Percentiles rank a stretch among this genome's conserved stretches.
phyloP scores from a whole-genome alignment of 108 stramenopile genomes.

The Discostella stelligeroides region DNA sequence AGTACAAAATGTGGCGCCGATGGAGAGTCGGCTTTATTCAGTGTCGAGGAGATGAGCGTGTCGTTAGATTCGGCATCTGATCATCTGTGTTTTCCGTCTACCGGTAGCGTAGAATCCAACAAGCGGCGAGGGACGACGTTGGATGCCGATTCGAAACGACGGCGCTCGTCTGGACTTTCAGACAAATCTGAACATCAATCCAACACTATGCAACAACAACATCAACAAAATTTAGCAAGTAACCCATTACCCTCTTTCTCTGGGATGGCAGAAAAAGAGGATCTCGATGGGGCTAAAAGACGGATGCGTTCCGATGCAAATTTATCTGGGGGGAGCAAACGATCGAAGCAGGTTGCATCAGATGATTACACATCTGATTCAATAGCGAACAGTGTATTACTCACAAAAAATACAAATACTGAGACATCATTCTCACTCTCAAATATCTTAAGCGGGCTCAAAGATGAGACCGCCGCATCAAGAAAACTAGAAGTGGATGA shows the following conservation, averaged over 20 bases:
- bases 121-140: constrained; percentile 4
- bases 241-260: too few species aligned
- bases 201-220: too few species aligned
- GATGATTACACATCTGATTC: constrained; percentile 1
- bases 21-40: too few species aligned
- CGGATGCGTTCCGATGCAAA: background rate
- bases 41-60: background rate
- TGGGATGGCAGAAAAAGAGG: background rate
- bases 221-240: too few species aligned
- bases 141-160: too few species aligned
- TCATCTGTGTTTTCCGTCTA: background rate
- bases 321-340: constrained; percentile 2
- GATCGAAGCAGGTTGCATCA: constrained; percentile 1
- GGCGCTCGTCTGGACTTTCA: too few species aligned
- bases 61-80: background rate
- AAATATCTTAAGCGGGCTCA: background rate
- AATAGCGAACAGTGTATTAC: background rate
- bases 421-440: background rate
- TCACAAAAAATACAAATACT: background rate
- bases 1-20: background rate
- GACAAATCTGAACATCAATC: too few species aligned
- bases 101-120: background rate
- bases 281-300: background rate
- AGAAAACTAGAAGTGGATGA: background rate
- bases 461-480: background rate